phyloP scores from a whole-genome alignment of 2,329 filamentous ascomycete genomes.

The Chaetomium globosum region DNA sequence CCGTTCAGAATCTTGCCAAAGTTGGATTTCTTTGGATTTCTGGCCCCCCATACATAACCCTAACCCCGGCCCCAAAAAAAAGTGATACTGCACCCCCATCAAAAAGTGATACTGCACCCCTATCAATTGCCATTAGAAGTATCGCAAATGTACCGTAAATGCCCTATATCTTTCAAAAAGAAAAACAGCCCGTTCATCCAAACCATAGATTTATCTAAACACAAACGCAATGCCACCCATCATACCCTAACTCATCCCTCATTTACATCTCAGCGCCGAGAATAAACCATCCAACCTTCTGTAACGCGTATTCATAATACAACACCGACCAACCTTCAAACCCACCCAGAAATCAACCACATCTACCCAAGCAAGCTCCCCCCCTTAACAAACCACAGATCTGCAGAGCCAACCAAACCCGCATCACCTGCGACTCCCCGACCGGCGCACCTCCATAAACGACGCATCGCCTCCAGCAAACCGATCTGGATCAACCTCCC shows the following conservation, averaged over 20 bases:
- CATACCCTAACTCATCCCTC: background rate
- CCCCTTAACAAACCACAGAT: background rate
- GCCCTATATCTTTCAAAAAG: background rate
- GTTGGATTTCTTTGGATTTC: too few relatives aligned
- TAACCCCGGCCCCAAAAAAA: too few relatives aligned
- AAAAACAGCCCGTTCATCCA: background rate
- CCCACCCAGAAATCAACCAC: background rate
- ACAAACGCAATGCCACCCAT: background rate
- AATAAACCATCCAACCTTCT: background rate
- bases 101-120: too few relatives aligned
- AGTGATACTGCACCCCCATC: too few relatives aligned
- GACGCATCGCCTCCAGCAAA: conserved; percentile 40
- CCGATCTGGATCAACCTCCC: conserved; percentile 42
- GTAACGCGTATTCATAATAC: background rate
- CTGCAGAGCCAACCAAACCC: background rate
- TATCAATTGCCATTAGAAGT: too few relatives aligned
- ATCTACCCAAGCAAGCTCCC: background rate
- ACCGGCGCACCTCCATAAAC: conserved; percentile 38
- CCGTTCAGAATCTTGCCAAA: too few relatives aligned
- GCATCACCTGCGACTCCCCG: conserved; percentile 21
- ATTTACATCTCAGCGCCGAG: background rate
- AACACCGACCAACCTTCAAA: background rate
- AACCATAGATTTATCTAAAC: background rate
- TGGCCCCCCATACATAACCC: too few relatives aligned
- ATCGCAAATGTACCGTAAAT: background rate